Evolutionary conservation across 2,329 filamentous ascomycete genomes (phyloP), one percentile per base, ranked within the genome.

Genomic region (Sordariomycetes sp.): DNA sequence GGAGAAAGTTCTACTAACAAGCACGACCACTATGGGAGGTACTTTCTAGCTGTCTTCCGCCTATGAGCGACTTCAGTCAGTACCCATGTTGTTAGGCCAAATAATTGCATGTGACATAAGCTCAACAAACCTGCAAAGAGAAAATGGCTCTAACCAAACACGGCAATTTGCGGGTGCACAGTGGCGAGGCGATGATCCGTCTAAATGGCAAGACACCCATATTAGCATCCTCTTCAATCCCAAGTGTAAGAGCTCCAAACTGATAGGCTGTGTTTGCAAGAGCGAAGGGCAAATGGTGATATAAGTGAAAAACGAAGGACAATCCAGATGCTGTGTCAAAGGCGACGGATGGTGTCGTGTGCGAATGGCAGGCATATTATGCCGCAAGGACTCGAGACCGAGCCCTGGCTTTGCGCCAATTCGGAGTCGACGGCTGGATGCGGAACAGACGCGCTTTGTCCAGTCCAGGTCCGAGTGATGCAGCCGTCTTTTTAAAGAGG

Each of bases 161-260:
- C 20, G 46, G 46, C 20, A 50, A 14, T 14, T 24, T 22, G 46
- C 20, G 46, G 7, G 22, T 50, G 46, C 46, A 50, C 46, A 50
- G 46, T 22, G 40, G 25, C 55, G 14, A 40, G 28, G 34, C n/a
- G 25, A 35, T 50, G 43, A 18, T 35, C n/a, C 24, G 54, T 25
- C 55, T 57, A 34, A 51, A 57, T 34, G 28, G 46, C 22, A 22
- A 50, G 22, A 24, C 10, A n/a, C 6, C 22, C 46, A 14, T 3
- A 57, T 57, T 57, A 57, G 55, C 55, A 55, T 57, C 34, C n/a
- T 50, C 46, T 12, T 50, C 11, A n/a, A 24, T 50, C 20, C 46
- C 12, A 50, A 46, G 14, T 46, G 40, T n/a, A n/a, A n/a, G 16
- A n/a, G 40, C 16, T n/a, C 18, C 40, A 46, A n/a, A 46, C 2